A percentile compares a stretch with the other conserved stretches of the same genome.
phyloP scores from a whole-genome alignment of 805 yeast species.

The Wickerhamomyces bisporus region DNA sequence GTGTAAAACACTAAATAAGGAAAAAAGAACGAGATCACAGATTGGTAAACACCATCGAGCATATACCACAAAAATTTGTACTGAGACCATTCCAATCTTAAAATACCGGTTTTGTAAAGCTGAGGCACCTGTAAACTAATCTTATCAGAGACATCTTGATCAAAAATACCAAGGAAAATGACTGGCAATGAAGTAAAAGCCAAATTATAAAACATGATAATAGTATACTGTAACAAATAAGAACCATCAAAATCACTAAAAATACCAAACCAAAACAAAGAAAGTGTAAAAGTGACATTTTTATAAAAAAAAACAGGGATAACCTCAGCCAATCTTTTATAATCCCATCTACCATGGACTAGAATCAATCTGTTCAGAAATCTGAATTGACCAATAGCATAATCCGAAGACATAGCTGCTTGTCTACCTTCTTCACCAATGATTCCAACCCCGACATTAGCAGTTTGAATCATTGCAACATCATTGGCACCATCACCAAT shows the following conservation, averaged over 20 bases:
- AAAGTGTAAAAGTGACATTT: conserved; percentile 68
- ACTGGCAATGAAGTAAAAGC: conserved; percentile 81
- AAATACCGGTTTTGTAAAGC: conserved; percentile 66
- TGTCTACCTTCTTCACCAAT: conserved; percentile 92
- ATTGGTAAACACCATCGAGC: conserved; percentile 75
- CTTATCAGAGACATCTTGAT: conserved; percentile 71
- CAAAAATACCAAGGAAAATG: conserved; percentile 71
- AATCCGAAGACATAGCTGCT: conserved; percentile 85
- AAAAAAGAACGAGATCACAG: conserved; percentile 66
- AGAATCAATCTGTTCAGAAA: conserved; percentile 59
- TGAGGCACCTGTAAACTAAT: conserved; percentile 72
- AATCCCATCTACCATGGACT: conserved; percentile 86
- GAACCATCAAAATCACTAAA: conserved; percentile 74
- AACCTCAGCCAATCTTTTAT: conserved; percentile 77
- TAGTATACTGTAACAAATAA: conserved; percentile 73
- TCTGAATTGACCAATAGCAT: conserved; percentile 80
- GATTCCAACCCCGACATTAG: conserved; percentile 84
- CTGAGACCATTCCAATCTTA: conserved; percentile 67
- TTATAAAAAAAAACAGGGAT: conserved; percentile 78
- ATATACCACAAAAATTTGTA: conserved; percentile 66
- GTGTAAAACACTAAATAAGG: conserved; percentile 53
- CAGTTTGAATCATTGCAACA: conserved; percentile 88
- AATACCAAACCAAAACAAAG: conserved; percentile 78
- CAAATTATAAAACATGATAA: conserved; percentile 73
- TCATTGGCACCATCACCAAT: conserved; percentile 90